Conservation (phyloP, 176 grass and related monocot genomes). For the Musa acuminata region DNA sequence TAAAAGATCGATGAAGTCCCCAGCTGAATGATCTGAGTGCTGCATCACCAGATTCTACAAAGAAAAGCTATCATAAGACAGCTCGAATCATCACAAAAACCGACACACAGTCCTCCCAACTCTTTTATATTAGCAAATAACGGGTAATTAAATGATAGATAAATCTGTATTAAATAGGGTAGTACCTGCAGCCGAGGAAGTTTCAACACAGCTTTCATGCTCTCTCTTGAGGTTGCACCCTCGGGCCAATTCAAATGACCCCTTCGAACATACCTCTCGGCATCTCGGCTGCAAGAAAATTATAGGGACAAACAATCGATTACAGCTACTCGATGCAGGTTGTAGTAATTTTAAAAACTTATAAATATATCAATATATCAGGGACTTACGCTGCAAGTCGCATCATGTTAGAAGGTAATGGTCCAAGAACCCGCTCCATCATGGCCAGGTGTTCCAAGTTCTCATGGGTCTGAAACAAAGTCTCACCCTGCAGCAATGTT, state of each 20-base stretch:
- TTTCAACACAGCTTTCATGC: conserved; percentile 77
- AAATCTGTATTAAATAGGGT: not conserved
- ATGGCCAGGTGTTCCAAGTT: conserved; percentile 49
- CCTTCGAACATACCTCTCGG: too few species aligned
- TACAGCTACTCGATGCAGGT: too few species aligned
- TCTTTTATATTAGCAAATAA: too few species aligned
- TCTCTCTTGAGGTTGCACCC: conserved; percentile 59
- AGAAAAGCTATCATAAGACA: not conserved
- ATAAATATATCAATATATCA: too few species aligned
- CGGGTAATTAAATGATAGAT: not conserved
- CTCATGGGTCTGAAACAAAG: conserved; percentile 45
- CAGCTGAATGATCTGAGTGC: conserved; percentile 35
- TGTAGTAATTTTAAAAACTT: too few species aligned
- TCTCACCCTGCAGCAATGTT: conserved; percentile 27
- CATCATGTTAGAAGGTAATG: too few species aligned
- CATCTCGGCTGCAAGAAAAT: too few species aligned
- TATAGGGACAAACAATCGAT: too few species aligned
- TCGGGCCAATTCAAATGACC: conserved; percentile 99
- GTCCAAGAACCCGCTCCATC: too few species aligned
- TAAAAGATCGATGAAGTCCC: conserved; percentile 67
- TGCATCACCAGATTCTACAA: conserved; percentile 65
- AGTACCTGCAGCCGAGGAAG: conserved; percentile 56
- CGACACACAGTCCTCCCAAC: too few species aligned
- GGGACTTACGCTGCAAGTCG: too few species aligned
- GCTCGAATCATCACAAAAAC: too few species aligned